phyloP scores from a whole-genome alignment of 202 grass and related monocot genomes.

The Setaria viridis region DNA sequence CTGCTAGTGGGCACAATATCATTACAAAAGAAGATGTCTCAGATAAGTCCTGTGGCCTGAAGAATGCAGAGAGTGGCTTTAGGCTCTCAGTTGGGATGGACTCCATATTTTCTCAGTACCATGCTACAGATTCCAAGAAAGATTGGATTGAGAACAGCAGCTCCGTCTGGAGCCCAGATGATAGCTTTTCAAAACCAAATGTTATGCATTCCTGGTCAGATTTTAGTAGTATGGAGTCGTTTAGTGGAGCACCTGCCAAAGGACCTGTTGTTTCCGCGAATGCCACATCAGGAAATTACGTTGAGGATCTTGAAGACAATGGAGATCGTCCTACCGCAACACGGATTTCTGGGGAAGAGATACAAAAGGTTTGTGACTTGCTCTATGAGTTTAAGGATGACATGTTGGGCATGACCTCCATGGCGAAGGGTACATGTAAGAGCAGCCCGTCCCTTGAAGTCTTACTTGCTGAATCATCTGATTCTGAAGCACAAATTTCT shows the following conservation, averaged over 20 bases:
- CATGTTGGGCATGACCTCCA: slow-evolving; percentile 42
- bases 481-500: slow-evolving; percentile 49
- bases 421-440: slow-evolving; percentile 12
- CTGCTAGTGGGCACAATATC: slow-evolving; percentile 25
- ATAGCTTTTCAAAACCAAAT: slow-evolving; percentile 35
- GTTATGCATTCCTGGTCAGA: slow-evolving; percentile 36
- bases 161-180: slow-evolving; percentile 10
- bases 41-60: slow-evolving; percentile 19
- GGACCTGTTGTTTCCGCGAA: slow-evolving; percentile 20
- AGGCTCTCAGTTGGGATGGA: slow-evolving; percentile 23
- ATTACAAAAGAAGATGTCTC: slow-evolving; percentile 16
- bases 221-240: slow-evolving; percentile 35
- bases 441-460: slow-evolving; percentile 56
- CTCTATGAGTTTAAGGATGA: slow-evolving; percentile 35
- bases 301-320: slow-evolving; percentile 42
- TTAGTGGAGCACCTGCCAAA: slow-evolving; percentile 13
- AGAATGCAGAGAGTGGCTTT: slow-evolving; percentile 23
- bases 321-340: slow-evolving; percentile 11
- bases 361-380: slow-evolving; percentile 43
- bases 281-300: slow-evolving; percentile 4
- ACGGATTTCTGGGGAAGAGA: slow-evolving; percentile 19
- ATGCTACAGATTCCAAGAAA: slow-evolving; percentile 28
- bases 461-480: slow-evolving; percentile 55
- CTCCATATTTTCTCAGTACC: slow-evolving; percentile 24
- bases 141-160: slow-evolving; percentile 16